These are phyloP conservation scores for Eremothecium sinecaudum DNA, from an alignment of 1,139 yeast genomes.

Conservation along the genomic window DNA sequence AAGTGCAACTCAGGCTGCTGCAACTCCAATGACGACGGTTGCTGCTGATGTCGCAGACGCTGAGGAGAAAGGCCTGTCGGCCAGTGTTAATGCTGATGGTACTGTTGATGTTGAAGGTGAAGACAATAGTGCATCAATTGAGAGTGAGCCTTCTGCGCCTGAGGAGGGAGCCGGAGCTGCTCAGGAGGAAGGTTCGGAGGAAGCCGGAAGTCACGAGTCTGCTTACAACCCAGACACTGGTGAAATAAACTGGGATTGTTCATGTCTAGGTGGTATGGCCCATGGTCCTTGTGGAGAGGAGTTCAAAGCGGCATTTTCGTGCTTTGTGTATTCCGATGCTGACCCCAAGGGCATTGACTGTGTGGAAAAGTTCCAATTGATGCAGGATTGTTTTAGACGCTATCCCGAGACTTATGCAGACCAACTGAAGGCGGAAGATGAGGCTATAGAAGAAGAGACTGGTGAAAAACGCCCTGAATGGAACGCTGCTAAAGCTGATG, in stretches of 20 bases:
- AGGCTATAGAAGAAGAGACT: conserved; percentile 20
- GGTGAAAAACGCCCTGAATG: conserved; percentile 6
- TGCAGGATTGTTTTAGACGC: conserved; percentile 92
- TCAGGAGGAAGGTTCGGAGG: conserved; percentile 1
- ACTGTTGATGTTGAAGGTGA: conserved; percentile 3
- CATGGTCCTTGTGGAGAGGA: conserved; percentile 98
- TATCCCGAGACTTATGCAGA: conserved; percentile 94
- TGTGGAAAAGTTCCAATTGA: conserved; percentile 77
- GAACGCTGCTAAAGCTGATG: conserved; percentile 10
- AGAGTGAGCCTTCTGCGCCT: background rate
- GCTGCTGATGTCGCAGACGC: background rate
- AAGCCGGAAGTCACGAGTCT: conserved; percentile 35
- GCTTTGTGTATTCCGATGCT: conserved; percentile 88
- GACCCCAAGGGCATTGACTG: conserved; percentile 98
- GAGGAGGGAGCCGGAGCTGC: conserved; percentile 1
- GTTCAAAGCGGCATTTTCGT: conserved; percentile 90
- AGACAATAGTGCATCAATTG: conserved; percentile 1
- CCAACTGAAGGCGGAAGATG: conserved; percentile 69
- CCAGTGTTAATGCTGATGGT: conserved; percentile 2
- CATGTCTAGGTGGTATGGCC: conserved; percentile 99
- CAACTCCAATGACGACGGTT: background rate
- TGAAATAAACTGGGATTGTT: conserved; percentile 99
- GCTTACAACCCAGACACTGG: conserved; percentile 97
- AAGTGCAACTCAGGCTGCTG: background rate
- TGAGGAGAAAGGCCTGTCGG: background rate